Evolutionary conservation across 2,329 filamentous ascomycete genomes (phyloP), one percentile per base, ranked within the genome.

Genomic region (Achaetomium macrosporum): DNA sequence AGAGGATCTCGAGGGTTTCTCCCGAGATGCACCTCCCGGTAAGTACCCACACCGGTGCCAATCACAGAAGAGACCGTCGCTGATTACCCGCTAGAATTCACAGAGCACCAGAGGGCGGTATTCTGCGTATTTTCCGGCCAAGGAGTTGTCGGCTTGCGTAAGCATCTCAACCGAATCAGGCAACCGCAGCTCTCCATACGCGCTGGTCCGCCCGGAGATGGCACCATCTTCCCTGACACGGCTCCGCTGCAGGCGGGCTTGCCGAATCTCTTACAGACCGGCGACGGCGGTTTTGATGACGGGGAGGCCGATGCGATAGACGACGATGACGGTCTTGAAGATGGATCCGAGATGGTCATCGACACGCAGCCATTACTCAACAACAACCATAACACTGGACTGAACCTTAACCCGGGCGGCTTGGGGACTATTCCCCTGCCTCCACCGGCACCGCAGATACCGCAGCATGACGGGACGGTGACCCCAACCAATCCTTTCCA

Each of bases 91-190:
- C 8, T 51, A 84, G 93, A 97, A 69, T 99, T 99, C 67, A 97
- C 91, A 16, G 87, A 92, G 43, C 90, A 96, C 65, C 93, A 99
- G 68, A 84, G 93, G 57, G 86, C 92, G 48, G 90, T 97, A 8
- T 99, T 99, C 67, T 99, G 93, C 65, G 93, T 99, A 50, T 99
- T 99, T 69, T 96, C 91, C 1, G 92, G 93, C 6, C 79, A 82
- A 25, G 91, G 91, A 51, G 92, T 99, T 2, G 75, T 76, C 40
- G 81, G 82, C 39, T 81, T 99, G 25, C 85, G 92, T 40, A 79
- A 85, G 29, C 88, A 90, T 65, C 77, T 99, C 37, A 95, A 90
- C 66, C 47, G 29, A 31, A 7, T 43, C 30, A 39, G 12, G 20
- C 36, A 16, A 33, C n/a, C 47, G 19, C 36, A 31, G 33, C 42